Evolutionary conservation across 2,329 filamentous ascomycete genomes (phyloP).

Genomic region (Pseudocercospora crystallina): DNA sequence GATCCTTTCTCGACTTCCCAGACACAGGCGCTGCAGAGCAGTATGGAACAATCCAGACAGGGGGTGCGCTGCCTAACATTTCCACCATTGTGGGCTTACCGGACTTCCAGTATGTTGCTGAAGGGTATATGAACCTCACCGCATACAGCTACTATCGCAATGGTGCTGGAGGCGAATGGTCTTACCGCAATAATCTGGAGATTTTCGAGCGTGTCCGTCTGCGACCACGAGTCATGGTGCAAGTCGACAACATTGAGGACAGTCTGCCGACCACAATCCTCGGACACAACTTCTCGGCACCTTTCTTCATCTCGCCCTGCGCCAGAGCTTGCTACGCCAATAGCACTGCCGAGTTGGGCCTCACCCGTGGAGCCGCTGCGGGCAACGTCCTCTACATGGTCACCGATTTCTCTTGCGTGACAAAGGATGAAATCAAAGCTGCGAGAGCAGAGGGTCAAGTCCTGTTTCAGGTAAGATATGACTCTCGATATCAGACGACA

Average conservation of each 20-base stretch:
- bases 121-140: slow-evolving; percentile 15
- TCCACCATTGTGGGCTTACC: slow-evolving; percentile 15
- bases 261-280: slow-evolving; percentile 73
- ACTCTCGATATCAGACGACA: no score
- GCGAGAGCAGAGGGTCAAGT: slow-evolving; percentile 33
- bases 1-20: slow-evolving; percentile 18
- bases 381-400: slow-evolving; percentile 54
- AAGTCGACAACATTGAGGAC: slow-evolving; percentile 27
- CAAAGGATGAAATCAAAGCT: slow-evolving; percentile 34
- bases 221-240: slow-evolving; percentile 22
- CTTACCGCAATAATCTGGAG: slow-evolving; percentile 31
- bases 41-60: slow-evolving; percentile 14
- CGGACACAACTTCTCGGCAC: slow-evolving; percentile 74
- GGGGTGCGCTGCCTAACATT: slow-evolving; percentile 15
- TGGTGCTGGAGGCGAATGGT: slow-evolving; percentile 30
- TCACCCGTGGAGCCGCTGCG: slow-evolving; percentile 52
- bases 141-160: slow-evolving; percentile 31
- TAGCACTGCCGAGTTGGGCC: slow-evolving; percentile 20
- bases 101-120: slow-evolving; percentile 21
- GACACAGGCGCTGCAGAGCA: slow-evolving; percentile 19
- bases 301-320: slow-evolving; percentile 93
- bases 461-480: slow-evolving; percentile 33
- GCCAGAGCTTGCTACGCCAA: slow-evolving; percentile 90
- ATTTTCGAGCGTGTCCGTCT: slow-evolving; percentile 26
- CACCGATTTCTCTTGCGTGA: slow-evolving; percentile 37